Base-by-base conservation (phyloP, 2,329 filamentous ascomycete species). In the Talaromyces sp. region DNA sequence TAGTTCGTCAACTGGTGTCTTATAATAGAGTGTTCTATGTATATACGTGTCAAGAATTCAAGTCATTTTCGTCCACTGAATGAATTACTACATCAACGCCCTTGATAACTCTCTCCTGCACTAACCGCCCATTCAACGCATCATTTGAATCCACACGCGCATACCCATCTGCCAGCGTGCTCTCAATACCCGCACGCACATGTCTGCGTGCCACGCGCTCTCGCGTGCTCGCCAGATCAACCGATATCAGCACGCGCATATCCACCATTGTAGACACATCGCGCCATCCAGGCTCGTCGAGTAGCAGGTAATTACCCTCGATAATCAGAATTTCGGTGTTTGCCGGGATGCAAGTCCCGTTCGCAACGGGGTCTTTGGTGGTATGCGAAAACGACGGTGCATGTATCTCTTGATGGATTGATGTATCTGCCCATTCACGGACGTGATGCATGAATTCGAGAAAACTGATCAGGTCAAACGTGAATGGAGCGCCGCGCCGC, bases 161-260 rank as follows among this genome's bases (percentile, higher is more conserved):
- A 55, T 71, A 68, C 11, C 71, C 74, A 57, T 70, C 68, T 17
- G 74, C 74, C 51, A 75, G 57, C 0, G 68, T 74, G 7, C 64
- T 65, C 64, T 80, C 77, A 54, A 80, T 80, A 0, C 77, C 76
- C 0, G 74, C 72, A 29, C 63, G 48, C 0, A 79, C 60, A 67
- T 80, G 77, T 11, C 78, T 66, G 31, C 63, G 63, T 0, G 78
- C 77, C 17, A 79, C 69, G 12, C 78, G 67, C n/a, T 64, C 62
- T 27, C 71, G 64, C 2, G 77, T 77, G 21, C 76, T 64, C 2
- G 62, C 59, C 2, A 72, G 64, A 43, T 79, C 74, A 0, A 77
- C 73, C 31, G 75, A 67, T 0, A 81, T 72, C 21, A 79, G 74
- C 64, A 77, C 75, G 1, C 70, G 70, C n/a, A 77, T 74, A 58